Conservation (phyloP, 305 asterid species). For the Solanum chacoense region DNA sequence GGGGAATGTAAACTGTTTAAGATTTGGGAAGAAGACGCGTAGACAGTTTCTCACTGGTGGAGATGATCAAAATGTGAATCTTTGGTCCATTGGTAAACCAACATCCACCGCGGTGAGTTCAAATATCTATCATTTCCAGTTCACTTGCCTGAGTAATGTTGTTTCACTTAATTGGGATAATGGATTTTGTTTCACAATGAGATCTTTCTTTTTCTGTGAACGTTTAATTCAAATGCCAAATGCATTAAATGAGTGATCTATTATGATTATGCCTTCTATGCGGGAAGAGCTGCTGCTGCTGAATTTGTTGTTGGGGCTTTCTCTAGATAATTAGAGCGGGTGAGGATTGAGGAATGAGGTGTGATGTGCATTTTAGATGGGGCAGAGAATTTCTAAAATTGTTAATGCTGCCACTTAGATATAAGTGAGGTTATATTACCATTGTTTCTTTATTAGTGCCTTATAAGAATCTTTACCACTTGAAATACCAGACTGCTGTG, state of each 20-base stretch:
- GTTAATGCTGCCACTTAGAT: background rate
- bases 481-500: background rate
- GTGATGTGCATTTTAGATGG: background rate
- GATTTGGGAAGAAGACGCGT: constrained; percentile 81
- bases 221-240: background rate
- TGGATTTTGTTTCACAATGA: background rate
- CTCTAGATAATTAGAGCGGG: background rate
- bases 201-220: background rate
- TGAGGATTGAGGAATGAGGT: background rate
- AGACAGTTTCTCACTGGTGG: constrained; percentile 87
- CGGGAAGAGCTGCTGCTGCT: background rate
- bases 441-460: background rate
- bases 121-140: background rate
- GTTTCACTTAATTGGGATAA: background rate
- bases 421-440: background rate
- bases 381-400: background rate
- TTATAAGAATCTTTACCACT: background rate
- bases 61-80: constrained; percentile 92
- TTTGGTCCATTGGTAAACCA: constrained; percentile 94
- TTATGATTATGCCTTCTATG: background rate
- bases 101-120: constrained; percentile 59
- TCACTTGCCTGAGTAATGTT: background rate
- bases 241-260: background rate
- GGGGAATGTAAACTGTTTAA: constrained; percentile 92
- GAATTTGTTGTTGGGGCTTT: background rate